Evolutionary conservation across 352 stramenopile genomes (phyloP), one percentile per base, ranked within the genome.

Genomic region (Phytophthora cryptogea): DNA sequence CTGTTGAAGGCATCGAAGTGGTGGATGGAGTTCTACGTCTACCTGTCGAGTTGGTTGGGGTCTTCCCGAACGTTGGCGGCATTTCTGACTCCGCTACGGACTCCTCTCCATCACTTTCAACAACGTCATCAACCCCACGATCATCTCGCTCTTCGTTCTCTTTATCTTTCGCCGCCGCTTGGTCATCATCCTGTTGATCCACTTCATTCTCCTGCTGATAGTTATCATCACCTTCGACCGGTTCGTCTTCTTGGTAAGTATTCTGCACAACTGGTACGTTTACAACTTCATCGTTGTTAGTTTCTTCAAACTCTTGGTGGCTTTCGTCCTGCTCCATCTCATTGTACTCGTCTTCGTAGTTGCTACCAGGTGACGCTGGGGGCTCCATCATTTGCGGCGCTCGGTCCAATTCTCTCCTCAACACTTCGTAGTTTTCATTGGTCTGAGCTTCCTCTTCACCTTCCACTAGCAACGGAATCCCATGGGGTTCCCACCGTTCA

Each of bases 401-500:
- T 11, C 46, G 45, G 27, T 39, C 27, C 11, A 37, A 17, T 6
- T 31, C 41, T 32, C 20, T 35, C n/a, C 43, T 46, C 23, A 63
- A 0, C 14, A 39, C 42, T n/a, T 60, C 54, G n/a, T 62, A 53
- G 20, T 61, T 45, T 14, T 54, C 44, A 32, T 32, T 31, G 4
- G 53, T 58, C 28, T 51, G 46, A 27, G 48, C 40, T 14, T 60
- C 36, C 32, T 68, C 58, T 65, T 64, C 63, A 8, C 54, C 70
- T 40, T 77, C 72, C 14, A 91, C 68, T 7, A 69, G 47, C 37
- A 88, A 76, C 30, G 64, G 68, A 47, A 78, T 59, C 2, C 36
- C 41, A 0, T 56, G 32, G 0, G 59, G 50, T 69, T 92, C 81
- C 86, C 86, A 94, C 23, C 79, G 77, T 67, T 92, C 78, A 57